A percentile compares a stretch with the other conserved stretches of the same genome.
Conservation (phyloP, 2,329 filamentous ascomycete genomes). For the Didymella arachidicola region DNA sequence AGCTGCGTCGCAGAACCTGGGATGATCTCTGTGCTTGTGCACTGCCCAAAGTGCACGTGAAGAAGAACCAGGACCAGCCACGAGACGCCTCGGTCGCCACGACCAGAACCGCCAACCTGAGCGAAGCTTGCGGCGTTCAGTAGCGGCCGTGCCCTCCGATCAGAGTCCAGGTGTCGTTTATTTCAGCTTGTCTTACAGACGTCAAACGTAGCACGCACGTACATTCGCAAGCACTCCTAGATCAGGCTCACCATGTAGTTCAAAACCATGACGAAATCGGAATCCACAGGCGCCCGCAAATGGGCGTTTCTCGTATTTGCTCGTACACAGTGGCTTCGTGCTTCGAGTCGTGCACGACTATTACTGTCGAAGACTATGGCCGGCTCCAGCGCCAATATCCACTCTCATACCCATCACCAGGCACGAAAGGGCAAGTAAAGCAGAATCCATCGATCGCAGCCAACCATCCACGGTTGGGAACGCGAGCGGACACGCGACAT, state of each 20-base stretch:
- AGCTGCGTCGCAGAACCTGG: neutral
- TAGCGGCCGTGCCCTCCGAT: slow-evolving; percentile 3
- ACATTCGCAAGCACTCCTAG: slow-evolving; percentile 13
- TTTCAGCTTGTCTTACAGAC: slow-evolving; percentile 4
- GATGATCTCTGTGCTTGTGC: slow-evolving; percentile 9
- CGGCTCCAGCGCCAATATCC: neutral
- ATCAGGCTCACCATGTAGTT: slow-evolving; percentile 10
- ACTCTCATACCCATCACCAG: neutral
- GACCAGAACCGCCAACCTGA: neutral
- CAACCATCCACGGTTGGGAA: slow-evolving; percentile 8
- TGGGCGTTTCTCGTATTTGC: neutral
- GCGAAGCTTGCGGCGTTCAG: slow-evolving; percentile 6
- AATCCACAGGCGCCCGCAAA: slow-evolving; percentile 2
- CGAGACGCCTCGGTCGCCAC: slow-evolving; percentile 15
- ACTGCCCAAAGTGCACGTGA: slow-evolving; percentile 19
- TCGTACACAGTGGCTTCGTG: neutral
- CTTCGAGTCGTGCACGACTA: neutral
- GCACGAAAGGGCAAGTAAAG: slow-evolving; percentile 2
- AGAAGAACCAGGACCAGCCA: slow-evolving; percentile 6
- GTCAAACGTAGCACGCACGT: neutral
- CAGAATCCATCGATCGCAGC: neutral
- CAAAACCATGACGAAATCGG: slow-evolving; percentile 10
- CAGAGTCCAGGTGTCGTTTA: slow-evolving; percentile 4
- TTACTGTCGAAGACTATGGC: neutral
- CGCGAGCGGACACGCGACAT: neutral